Evolutionary conservation across 805 yeast species (phyloP).

Genomic region (Wickerhamiella nectarea): DNA sequence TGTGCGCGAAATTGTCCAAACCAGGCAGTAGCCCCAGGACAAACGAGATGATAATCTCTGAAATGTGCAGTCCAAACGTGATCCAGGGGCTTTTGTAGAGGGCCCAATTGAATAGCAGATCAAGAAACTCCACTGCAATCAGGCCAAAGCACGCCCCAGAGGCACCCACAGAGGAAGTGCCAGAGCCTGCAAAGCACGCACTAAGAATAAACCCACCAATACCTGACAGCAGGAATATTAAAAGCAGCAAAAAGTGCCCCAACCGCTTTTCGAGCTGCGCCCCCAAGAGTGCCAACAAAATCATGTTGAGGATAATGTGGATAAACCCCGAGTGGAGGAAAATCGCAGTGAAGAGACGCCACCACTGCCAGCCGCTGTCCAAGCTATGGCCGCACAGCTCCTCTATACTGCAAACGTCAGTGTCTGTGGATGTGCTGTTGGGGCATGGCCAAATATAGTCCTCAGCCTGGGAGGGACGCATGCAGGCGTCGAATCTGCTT

Average conservation of each 20-base stretch:
- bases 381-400: slow-evolving; percentile 47
- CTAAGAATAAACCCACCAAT: slow-evolving; percentile 56
- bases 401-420: slow-evolving; percentile 43
- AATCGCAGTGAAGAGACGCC: slow-evolving; percentile 54
- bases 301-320: slow-evolving; percentile 50
- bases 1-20: slow-evolving; percentile 58
- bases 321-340: slow-evolving; percentile 63
- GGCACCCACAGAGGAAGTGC: slow-evolving; percentile 56
- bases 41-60: slow-evolving; percentile 44
- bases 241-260: slow-evolving; percentile 39
- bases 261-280: slow-evolving; percentile 41
- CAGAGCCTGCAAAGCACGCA: slow-evolving; percentile 54
- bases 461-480: slow-evolving; percentile 41
- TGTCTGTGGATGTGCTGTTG: slow-evolving; percentile 41
- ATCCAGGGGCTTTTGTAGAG: slow-evolving; percentile 35
- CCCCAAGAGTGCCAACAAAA: slow-evolving; percentile 50
- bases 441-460: slow-evolving; percentile 49
- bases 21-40: slow-evolving; percentile 61
- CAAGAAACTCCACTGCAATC: slow-evolving; percentile 45
- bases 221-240: slow-evolving; percentile 49
- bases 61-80: slow-evolving; percentile 35
- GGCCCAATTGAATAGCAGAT: slow-evolving; percentile 39
- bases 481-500: slow-evolving; percentile 57
- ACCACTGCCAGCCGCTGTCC: slow-evolving; percentile 41
- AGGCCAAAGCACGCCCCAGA: slow-evolving; percentile 61